Conservation (phyloP, 1,139 yeast genomes). For the Trichomonascaceae sp. region DNA sequence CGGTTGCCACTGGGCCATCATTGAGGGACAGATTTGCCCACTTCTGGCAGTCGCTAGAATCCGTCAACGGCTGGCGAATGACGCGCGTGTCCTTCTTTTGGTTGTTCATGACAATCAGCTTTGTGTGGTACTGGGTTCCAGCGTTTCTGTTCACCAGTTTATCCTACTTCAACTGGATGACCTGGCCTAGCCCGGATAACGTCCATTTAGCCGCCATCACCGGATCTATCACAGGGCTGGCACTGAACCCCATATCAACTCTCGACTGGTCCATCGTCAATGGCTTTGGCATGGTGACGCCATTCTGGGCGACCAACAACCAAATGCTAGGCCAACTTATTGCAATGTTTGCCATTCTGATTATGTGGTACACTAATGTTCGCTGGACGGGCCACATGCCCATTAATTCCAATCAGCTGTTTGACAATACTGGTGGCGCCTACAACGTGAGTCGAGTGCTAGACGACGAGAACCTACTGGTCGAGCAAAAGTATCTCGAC, state of each 20-base stretch:
- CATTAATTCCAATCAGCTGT: slow-evolving; percentile 36
- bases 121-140: slow-evolving; percentile 46
- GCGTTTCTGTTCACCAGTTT: slow-evolving; percentile 36
- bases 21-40: not conserved
- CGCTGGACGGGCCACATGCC: slow-evolving; percentile 41
- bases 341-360: slow-evolving; percentile 14
- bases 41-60: slow-evolving; percentile 15
- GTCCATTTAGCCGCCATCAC: slow-evolving; percentile 39
- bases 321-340: slow-evolving; percentile 13
- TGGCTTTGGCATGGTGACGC: slow-evolving; percentile 23
- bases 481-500: slow-evolving; percentile 18
- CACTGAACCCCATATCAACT: slow-evolving; percentile 40
- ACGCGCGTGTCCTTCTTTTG: slow-evolving; percentile 35
- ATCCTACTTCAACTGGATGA: slow-evolving; percentile 43
- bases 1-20: slow-evolving; percentile 11
- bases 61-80: slow-evolving; percentile 35
- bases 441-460: slow-evolving; percentile 33
- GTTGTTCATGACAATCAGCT: slow-evolving; percentile 30
- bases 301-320: slow-evolving; percentile 30
- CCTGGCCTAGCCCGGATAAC: slow-evolving; percentile 48
- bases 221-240: slow-evolving; percentile 43
- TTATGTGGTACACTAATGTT: slow-evolving; percentile 29
- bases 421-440: slow-evolving; percentile 33
- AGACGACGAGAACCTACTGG: slow-evolving; percentile 20
- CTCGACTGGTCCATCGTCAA: slow-evolving; percentile 38